Conservation (phyloP, 2,329 filamentous ascomycete species). For the Metarhizium robertsii region DNA sequence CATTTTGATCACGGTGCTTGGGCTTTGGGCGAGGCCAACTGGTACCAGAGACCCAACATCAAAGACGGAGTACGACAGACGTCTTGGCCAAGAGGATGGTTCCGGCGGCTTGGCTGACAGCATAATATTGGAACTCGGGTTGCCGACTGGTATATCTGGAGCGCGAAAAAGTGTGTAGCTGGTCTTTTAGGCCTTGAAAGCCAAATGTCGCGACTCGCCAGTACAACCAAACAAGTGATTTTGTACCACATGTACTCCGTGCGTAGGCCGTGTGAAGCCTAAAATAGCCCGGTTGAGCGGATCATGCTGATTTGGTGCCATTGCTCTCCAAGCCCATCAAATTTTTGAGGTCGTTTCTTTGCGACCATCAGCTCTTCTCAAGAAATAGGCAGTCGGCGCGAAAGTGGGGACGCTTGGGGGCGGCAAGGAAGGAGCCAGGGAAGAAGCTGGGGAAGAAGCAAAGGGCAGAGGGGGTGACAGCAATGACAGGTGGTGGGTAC, state of each 20-base stretch:
- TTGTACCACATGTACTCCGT: not conserved
- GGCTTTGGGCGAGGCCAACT: not conserved
- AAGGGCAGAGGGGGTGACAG: too few species aligned
- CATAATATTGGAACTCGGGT: not conserved
- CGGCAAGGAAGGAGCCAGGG: not conserved
- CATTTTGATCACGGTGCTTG: not conserved
- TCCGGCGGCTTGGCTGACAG: not conserved
- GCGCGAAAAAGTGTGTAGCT: not conserved
- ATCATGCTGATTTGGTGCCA: not conserved
- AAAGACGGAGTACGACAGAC: not conserved
- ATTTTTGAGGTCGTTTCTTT: not conserved
- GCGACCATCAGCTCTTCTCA: not conserved
- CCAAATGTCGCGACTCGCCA: not conserved
- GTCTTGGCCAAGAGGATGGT: not conserved
- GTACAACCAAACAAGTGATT: not conserved
- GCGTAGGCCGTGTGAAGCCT: not conserved
- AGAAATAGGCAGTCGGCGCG: not conserved
- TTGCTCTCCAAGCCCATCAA: not conserved
- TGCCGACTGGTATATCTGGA: not conserved
- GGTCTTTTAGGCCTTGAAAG: not conserved
- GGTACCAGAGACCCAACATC: not conserved
- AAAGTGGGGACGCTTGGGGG: not conserved
- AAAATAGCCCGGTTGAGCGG: not conserved
- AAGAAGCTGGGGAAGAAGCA: too few species aligned
- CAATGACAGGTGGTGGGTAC: too few species aligned